Evolutionary conservation across 805 yeast genomes (phyloP).

Genomic region (Ogataea degrootiae): DNA sequence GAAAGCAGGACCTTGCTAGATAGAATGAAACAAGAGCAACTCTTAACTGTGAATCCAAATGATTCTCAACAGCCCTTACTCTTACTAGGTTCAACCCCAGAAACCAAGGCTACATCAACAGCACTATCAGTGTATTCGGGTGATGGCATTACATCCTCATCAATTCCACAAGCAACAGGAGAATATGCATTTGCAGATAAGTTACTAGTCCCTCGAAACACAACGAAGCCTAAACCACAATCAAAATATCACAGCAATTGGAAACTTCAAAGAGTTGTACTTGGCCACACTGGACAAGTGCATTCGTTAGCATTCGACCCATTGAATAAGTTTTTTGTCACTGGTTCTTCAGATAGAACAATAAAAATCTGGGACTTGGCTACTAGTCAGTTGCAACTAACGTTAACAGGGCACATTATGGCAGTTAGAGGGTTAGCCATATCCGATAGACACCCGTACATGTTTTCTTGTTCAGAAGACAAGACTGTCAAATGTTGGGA

Average conservation of each 20-base stretch:
- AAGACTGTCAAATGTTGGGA: slow-evolving; percentile 95
- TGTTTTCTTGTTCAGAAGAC: slow-evolving; percentile 92
- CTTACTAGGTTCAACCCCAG: background rate
- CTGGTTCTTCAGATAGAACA: slow-evolving; percentile 86
- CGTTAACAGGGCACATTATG: slow-evolving; percentile 90
- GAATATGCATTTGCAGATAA: slow-evolving; percentile 22
- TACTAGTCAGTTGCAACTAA: slow-evolving; percentile 58
- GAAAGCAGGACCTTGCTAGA: slow-evolving; percentile 16
- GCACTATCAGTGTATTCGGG: slow-evolving; percentile 12
- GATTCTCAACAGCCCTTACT: background rate
- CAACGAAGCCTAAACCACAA: slow-evolving; percentile 15
- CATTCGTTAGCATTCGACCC: slow-evolving; percentile 80
- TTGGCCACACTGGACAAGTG: slow-evolving; percentile 94
- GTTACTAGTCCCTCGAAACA: slow-evolving; percentile 20
- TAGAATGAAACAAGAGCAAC: slow-evolving; percentile 10
- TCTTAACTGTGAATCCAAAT: background rate
- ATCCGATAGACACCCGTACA: slow-evolving; percentile 74
- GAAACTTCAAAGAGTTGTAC: slow-evolving; percentile 67
- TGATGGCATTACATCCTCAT: no score
- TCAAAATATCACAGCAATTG: slow-evolving; percentile 53
- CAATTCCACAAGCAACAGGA: slow-evolving; percentile 2
- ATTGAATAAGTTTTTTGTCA: slow-evolving; percentile 83
- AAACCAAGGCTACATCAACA: slow-evolving; percentile 1
- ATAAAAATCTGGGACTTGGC: slow-evolving; percentile 91
- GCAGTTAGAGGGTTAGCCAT: slow-evolving; percentile 73